phyloP scores from a whole-genome alignment of 305 asterid genomes.

The Fraxinus velutina region DNA sequence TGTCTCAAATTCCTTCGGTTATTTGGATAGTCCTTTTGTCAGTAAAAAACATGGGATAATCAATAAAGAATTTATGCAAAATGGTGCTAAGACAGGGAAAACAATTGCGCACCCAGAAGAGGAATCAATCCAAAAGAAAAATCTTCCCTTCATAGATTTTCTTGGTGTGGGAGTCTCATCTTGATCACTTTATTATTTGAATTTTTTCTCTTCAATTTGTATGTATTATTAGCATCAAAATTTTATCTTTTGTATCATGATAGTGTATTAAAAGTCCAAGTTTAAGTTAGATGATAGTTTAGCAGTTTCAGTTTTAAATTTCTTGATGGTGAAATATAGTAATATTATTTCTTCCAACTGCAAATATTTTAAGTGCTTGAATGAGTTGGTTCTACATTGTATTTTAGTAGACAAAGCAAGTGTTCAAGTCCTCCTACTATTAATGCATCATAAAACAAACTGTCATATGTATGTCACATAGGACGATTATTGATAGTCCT shows the following conservation, averaged over 20 bases:
- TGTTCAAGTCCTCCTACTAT: neutral
- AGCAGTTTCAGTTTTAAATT: neutral
- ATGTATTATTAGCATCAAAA: neutral
- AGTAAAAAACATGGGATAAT: neutral
- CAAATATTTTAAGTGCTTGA: neutral
- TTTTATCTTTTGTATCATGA: neutral
- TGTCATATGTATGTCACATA: too few relatives aligned
- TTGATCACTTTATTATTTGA: constrained; percentile 16
- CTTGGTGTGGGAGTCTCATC: constrained; percentile 87
- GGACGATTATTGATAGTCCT: too few relatives aligned
- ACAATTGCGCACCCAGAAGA: constrained; percentile 23
- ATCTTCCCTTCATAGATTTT: constrained; percentile 78
- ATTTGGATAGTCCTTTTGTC: constrained; percentile 3
- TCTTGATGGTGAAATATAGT: neutral
- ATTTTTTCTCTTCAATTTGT: neutral
- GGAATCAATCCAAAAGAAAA: constrained; percentile 41
- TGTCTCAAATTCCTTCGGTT: constrained; percentile 27
- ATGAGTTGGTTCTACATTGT: neutral
- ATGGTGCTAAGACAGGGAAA: constrained; percentile 26
- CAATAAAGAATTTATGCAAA: neutral
- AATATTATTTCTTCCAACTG: neutral
- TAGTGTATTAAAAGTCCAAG: neutral
- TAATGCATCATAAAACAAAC: too few relatives aligned
- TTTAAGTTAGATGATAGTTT: neutral
- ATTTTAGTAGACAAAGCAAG: neutral